phyloP scores from a whole-genome alignment of 1,284 basidiomycete species.

The Trichosporon coremiiforme region DNA sequence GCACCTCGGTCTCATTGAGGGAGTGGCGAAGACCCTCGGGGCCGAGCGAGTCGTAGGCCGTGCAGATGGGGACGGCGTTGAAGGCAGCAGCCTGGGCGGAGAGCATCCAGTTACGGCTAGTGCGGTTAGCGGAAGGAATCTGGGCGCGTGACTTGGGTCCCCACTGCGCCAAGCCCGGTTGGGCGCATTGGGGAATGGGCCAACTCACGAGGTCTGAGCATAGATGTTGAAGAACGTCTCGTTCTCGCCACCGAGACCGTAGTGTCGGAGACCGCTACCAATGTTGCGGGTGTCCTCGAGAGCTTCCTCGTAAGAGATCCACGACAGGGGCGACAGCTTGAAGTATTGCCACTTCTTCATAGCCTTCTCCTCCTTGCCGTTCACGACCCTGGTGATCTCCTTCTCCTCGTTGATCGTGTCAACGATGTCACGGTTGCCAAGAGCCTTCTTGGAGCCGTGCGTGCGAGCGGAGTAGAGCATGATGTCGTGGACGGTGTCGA shows the following conservation, averaged over 20 bases:
- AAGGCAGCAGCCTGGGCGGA: constrained; percentile 78
- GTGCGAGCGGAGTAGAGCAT: constrained; percentile 72
- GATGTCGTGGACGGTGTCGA: constrained; percentile 81
- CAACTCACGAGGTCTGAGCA: constrained; percentile 75
- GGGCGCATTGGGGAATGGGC: not conserved
- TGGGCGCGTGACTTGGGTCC: constrained; percentile 13
- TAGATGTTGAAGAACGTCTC: constrained; percentile 88
- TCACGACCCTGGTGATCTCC: constrained; percentile 78
- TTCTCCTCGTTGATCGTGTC: constrained; percentile 82
- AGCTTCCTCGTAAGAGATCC: constrained; percentile 71
- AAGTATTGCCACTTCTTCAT: constrained; percentile 96
- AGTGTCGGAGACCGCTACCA: constrained; percentile 71
- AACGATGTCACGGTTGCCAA: constrained; percentile 79
- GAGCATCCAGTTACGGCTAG: constrained; percentile 76
- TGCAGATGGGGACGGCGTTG: constrained; percentile 81
- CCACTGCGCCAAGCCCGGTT: constrained; percentile 13
- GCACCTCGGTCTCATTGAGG: constrained; percentile 82
- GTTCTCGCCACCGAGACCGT: constrained; percentile 63
- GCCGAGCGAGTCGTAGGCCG: constrained; percentile 96
- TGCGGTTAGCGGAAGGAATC: constrained; percentile 9
- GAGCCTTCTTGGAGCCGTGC: constrained; percentile 70
- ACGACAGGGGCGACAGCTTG: constrained; percentile 85
- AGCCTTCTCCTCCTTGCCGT: constrained; percentile 80
- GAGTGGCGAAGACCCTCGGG: constrained; percentile 86
- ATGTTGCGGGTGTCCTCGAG: constrained; percentile 66